These are phyloP conservation scores for Neonectria punicea DNA, from an alignment of 2,329 filamentous ascomycete genomes.

Conservation along the genomic window DNA sequence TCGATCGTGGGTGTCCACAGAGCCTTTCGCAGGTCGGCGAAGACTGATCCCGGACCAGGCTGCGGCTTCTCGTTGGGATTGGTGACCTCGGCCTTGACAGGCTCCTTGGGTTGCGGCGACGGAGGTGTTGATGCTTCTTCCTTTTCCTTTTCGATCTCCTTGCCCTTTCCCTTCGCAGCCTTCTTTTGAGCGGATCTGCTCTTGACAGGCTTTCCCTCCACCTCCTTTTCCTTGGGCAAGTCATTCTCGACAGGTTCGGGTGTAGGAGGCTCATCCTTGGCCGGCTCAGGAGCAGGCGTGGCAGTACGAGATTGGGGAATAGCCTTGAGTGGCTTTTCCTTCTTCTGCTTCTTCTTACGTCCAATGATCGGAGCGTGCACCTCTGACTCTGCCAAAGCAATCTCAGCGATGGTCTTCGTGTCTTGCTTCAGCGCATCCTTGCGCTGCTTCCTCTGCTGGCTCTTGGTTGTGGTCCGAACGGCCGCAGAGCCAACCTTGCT, in stretches of 20 bases:
- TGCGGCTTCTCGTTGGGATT: conserved; percentile 45
- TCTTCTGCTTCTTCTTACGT: conserved; percentile 88
- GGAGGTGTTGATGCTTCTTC: conserved; percentile 39
- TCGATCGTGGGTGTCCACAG: conserved; percentile 49
- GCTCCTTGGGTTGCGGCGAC: conserved; percentile 31
- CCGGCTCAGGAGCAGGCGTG: conserved; percentile 23
- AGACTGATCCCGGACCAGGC: conserved; percentile 48
- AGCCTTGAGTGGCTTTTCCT: conserved; percentile 63
- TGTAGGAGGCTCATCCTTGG: conserved; percentile 22
- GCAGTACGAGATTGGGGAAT: conserved; percentile 20
- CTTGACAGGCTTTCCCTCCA: conserved; percentile 39
- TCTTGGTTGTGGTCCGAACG: conserved; percentile 77
- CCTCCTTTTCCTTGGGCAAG: conserved; percentile 23
- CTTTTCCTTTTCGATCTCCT: conserved; percentile 37
- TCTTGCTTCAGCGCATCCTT: conserved; percentile 75
- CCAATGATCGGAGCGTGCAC: conserved; percentile 79
- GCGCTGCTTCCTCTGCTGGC: conserved; percentile 80
- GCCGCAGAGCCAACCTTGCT: conserved; percentile 74
- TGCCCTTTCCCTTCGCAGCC: conserved; percentile 45
- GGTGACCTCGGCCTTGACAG: conserved; percentile 26
- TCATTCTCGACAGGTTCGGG: conserved; percentile 17
- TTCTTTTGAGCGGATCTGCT: conserved; percentile 47
- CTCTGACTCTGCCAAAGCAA: conserved; percentile 62
- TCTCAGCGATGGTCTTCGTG: conserved; percentile 62
- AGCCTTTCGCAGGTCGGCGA: conserved; percentile 48